phyloP scores from a whole-genome alignment of 352 stramenopile species.

The Plasmopara halstedii region DNA sequence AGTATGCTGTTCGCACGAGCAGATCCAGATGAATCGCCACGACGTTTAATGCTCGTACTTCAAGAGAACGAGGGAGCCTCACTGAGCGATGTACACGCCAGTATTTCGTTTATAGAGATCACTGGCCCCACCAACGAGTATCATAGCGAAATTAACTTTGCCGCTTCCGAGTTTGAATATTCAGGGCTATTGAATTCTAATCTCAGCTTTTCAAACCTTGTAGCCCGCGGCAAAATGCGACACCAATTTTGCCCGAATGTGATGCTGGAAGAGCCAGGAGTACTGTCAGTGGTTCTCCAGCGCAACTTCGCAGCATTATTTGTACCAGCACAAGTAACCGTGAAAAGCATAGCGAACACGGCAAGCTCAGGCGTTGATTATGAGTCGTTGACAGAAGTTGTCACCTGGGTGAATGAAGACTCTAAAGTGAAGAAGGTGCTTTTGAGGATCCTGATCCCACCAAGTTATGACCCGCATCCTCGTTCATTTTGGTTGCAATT shows the following conservation, averaged over 20 bases:
- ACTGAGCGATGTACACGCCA: slow-evolving; percentile 23
- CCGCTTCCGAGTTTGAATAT: slow-evolving; percentile 19
- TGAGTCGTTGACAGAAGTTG: slow-evolving; percentile 15
- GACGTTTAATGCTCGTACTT: slow-evolving; percentile 35
- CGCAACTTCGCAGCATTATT: slow-evolving; percentile 36
- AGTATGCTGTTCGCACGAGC: slow-evolving; percentile 24
- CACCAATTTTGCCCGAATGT: slow-evolving; percentile 44
- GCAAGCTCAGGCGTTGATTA: slow-evolving; percentile 49
- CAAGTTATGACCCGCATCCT: slow-evolving; percentile 25
- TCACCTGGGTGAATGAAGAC: slow-evolving; percentile 34
- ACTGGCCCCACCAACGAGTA: slow-evolving; percentile 29
- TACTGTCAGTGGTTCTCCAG: slow-evolving; percentile 37
- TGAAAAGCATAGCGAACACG: slow-evolving; percentile 43
- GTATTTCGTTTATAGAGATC: slow-evolving; percentile 36
- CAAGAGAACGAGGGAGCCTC: slow-evolving; percentile 15
- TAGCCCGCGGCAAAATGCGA: slow-evolving; percentile 31
- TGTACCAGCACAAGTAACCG: slow-evolving; percentile 17
- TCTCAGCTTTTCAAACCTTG: slow-evolving; percentile 38
- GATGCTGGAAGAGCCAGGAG: slow-evolving; percentile 23
- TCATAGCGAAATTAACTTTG: slow-evolving; percentile 51
- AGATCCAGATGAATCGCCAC: slow-evolving; percentile 17
- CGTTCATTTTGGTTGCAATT: slow-evolving; percentile 51
- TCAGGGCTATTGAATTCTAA: slow-evolving; percentile 32
- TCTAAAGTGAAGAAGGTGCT: slow-evolving; percentile 28
- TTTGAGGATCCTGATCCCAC: slow-evolving; percentile 33